Conservation (phyloP, 2,329 filamentous ascomycete species). For the Camillea tinctor region DNA sequence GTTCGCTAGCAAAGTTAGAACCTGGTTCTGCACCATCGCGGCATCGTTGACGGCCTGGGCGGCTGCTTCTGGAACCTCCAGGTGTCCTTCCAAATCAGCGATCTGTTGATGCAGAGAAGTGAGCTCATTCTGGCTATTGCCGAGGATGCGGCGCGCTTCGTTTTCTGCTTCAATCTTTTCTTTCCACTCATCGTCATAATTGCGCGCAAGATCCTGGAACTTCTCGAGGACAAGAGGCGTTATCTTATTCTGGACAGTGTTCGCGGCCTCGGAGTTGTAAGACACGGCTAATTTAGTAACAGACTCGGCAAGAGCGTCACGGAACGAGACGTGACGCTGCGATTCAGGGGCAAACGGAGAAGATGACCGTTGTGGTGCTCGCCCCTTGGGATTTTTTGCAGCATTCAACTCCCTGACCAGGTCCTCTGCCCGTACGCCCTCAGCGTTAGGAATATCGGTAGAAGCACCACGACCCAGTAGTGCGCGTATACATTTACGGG, state of each 20-base stretch:
- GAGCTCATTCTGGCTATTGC: constrained; percentile 67
- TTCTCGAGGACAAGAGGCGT: constrained; percentile 69
- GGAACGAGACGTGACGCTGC: constrained; percentile 53
- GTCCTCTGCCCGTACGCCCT: constrained; percentile 81
- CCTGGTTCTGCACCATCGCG: constrained; percentile 47
- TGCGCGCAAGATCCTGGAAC: constrained; percentile 66
- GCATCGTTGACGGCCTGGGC: constrained; percentile 51
- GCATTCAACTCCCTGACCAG: constrained; percentile 76
- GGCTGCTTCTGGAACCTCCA: constrained; percentile 56
- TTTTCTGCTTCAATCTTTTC: constrained; percentile 70
- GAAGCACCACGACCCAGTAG: constrained; percentile 76
- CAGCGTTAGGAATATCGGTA: constrained; percentile 77
- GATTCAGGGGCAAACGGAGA: constrained; percentile 66
- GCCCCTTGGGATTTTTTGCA: constrained; percentile 59
- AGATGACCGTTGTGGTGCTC: constrained; percentile 72
- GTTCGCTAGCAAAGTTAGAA: constrained; percentile 48
- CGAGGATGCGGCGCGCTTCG: constrained; percentile 64
- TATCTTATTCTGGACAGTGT: constrained; percentile 67
- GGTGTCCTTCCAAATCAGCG: constrained; percentile 52
- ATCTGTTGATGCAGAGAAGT: constrained; percentile 59
- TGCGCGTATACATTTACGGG: constrained; percentile 83
- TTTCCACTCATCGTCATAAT: constrained; percentile 72
- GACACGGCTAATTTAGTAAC: constrained; percentile 40
- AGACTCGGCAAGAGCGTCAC: constrained; percentile 48
- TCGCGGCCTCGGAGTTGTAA: constrained; percentile 64